These are phyloP conservation scores for Monosporozyma aquatica DNA, from an alignment of 805 yeast species.

Conservation along the genomic window DNA sequence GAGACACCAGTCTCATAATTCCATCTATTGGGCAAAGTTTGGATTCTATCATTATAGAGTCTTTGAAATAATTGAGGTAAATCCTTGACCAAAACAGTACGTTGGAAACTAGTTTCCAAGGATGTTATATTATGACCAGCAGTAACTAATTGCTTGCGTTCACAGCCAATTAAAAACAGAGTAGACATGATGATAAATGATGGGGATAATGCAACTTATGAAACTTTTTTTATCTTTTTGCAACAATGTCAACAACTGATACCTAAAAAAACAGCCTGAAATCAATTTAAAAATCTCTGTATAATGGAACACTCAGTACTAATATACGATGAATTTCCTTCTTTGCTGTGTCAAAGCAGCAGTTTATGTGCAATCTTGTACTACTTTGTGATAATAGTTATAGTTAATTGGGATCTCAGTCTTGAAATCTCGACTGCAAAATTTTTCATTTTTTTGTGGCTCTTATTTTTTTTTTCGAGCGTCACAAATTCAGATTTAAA, in stretches of 20 bases:
- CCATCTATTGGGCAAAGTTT: constrained; percentile 10
- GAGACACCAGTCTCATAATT: constrained; percentile 22
- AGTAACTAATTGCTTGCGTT: background rate
- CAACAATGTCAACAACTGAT: no score
- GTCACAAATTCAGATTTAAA: background rate
- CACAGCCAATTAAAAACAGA: constrained; percentile 8
- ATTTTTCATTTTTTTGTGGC: background rate
- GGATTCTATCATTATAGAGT: constrained; percentile 18
- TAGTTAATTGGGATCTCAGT: no score
- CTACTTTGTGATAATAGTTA: background rate
- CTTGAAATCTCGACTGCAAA: constrained; percentile 2
- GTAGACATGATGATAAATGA: constrained; percentile 15
- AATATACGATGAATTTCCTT: no score
- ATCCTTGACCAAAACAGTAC: constrained; percentile 6
- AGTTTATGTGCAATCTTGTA: no score
- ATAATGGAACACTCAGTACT: no score
- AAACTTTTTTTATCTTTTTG: no score
- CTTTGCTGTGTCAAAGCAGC: no score
- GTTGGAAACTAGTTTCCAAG: background rate
- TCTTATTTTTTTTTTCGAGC: background rate
- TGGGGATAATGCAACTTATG: no score
- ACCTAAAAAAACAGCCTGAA: no score
- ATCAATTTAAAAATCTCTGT: no score
- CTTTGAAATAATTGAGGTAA: constrained; percentile 9
- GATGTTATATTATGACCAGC: constrained; percentile 9